Conservation (phyloP, 345 rosid genomes). For the Citrus cavaleriei region DNA sequence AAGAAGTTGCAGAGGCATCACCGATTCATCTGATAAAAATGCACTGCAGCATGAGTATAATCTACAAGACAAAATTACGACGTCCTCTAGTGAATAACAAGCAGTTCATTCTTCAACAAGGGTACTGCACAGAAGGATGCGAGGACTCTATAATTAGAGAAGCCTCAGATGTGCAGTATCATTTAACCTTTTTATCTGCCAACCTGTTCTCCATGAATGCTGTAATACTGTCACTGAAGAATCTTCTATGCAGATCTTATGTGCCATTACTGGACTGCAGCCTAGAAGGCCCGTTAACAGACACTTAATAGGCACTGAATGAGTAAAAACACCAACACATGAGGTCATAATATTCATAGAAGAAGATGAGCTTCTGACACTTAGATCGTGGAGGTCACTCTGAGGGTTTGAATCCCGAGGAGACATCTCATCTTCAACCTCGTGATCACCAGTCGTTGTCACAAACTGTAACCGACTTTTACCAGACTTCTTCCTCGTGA, state of each 20-base stretch:
- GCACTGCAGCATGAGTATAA: conserved; percentile 10
- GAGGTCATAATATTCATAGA: conserved; percentile 26
- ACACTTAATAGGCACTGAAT: conserved; percentile 80
- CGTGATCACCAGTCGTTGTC: conserved; percentile 63
- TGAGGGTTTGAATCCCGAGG: conserved; percentile 50
- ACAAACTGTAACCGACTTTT: conserved; percentile 88
- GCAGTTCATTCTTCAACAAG: conserved; percentile 9
- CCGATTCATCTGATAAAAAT: conserved; percentile 6
- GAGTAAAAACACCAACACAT: conserved; percentile 75
- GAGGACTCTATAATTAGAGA: conserved; percentile 41
- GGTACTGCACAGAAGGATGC: not conserved
- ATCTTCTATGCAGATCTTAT: conserved; percentile 77
- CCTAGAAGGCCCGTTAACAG: conserved; percentile 79
- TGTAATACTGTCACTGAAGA: conserved; percentile 85
- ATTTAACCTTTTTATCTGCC: conserved; percentile 89
- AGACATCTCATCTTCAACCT: conserved; percentile 63
- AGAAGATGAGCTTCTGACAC: conserved; percentile 47
- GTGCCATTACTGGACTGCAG: conserved; percentile 71
- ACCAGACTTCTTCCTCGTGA: conserved; percentile 75
- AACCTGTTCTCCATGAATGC: conserved; percentile 81
- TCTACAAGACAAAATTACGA: conserved; percentile 1
- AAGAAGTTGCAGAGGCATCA: conserved; percentile 17
- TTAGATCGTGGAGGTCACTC: conserved; percentile 38
- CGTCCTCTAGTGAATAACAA: conserved; percentile 10
- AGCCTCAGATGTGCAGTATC: conserved; percentile 88